phyloP scores from a whole-genome alignment of 2,329 filamentous ascomycete genomes.

The Aureobasidium sp. region DNA sequence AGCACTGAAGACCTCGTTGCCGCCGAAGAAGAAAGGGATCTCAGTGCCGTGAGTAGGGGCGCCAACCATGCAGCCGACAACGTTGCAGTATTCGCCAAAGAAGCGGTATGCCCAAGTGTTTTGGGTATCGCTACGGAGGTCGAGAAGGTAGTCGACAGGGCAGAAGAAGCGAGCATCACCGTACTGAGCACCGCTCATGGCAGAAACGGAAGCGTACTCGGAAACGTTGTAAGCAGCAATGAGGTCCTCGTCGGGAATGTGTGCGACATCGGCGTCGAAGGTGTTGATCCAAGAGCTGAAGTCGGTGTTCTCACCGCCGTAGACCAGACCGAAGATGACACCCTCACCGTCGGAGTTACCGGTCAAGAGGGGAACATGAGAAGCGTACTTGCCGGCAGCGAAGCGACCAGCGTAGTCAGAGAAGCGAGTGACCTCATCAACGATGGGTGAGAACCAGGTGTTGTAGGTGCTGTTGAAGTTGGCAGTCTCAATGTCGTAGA shows the following conservation, averaged over 20 bases:
- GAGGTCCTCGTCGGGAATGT: constrained; percentile 29
- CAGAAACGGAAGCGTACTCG: constrained; percentile 30
- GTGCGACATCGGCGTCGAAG: constrained; percentile 33
- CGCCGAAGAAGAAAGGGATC: constrained; percentile 3
- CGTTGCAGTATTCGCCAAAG: constrained; percentile 28
- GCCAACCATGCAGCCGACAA: constrained; percentile 12
- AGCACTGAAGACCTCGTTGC: not conserved
- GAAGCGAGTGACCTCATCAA: constrained; percentile 10
- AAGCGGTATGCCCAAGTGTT: constrained; percentile 28
- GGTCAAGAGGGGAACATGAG: constrained; percentile 7
- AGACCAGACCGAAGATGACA: constrained; percentile 6
- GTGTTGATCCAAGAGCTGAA: constrained; percentile 37
- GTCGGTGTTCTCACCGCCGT: constrained; percentile 19
- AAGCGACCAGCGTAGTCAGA: constrained; percentile 10
- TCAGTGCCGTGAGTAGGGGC: constrained; percentile 10
- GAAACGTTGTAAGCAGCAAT: constrained; percentile 28
- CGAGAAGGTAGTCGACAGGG: constrained; percentile 7
- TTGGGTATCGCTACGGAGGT: not conserved
- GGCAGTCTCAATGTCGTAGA: constrained; percentile 25
- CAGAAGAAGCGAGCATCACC: constrained; percentile 29
- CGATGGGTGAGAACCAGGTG: constrained; percentile 11
- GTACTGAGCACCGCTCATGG: constrained; percentile 33
- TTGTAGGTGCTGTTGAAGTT: constrained; percentile 24
- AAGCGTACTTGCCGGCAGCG: constrained; percentile 7
- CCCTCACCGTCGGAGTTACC: constrained; percentile 9